Conservation (phyloP, 352 stramenopile genomes). For the Globisporangium iwayamae region DNA sequence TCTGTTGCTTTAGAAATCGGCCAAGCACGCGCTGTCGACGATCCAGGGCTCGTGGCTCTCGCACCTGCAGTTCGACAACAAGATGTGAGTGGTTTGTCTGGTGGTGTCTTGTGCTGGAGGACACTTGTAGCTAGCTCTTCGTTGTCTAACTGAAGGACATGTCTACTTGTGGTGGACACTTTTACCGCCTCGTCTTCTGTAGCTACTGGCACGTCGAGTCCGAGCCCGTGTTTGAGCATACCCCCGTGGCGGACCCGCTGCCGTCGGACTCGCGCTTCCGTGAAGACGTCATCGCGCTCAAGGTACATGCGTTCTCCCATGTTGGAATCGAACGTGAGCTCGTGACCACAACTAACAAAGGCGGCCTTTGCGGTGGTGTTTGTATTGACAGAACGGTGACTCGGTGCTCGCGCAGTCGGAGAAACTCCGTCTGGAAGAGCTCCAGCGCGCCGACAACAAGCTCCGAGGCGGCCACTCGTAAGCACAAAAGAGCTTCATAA, state of each 20-base stretch:
- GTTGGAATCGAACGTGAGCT: neutral
- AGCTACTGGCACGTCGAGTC: conserved; percentile 75
- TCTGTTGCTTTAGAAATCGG: conserved; percentile 25
- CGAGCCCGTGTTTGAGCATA: conserved; percentile 56
- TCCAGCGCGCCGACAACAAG: conserved; percentile 57
- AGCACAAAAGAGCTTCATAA: conserved; percentile 5
- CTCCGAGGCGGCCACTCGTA: conserved; percentile 16
- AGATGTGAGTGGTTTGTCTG: conserved; percentile 30
- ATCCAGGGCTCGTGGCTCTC: conserved; percentile 67
- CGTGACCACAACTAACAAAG: neutral
- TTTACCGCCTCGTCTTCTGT: neutral
- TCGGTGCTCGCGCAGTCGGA: conserved; percentile 50
- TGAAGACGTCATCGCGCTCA: conserved; percentile 58
- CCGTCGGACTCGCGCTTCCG: conserved; percentile 62
- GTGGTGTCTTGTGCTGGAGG: neutral
- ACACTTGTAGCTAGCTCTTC: neutral
- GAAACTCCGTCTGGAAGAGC: conserved; percentile 68
- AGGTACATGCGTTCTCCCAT: conserved; percentile 19
- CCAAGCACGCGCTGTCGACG: conserved; percentile 40
- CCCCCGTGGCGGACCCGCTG: conserved; percentile 35
- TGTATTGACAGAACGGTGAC: conserved; percentile 35
- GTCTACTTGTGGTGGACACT: neutral
- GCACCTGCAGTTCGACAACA: conserved; percentile 65
- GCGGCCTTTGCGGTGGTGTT: neutral
- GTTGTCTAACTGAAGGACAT: neutral